Evolutionary conservation across 139 green algal genomes (phyloP), one percentile per base, ranked within the genome.

Genomic region (Chlorella sp.): DNA sequence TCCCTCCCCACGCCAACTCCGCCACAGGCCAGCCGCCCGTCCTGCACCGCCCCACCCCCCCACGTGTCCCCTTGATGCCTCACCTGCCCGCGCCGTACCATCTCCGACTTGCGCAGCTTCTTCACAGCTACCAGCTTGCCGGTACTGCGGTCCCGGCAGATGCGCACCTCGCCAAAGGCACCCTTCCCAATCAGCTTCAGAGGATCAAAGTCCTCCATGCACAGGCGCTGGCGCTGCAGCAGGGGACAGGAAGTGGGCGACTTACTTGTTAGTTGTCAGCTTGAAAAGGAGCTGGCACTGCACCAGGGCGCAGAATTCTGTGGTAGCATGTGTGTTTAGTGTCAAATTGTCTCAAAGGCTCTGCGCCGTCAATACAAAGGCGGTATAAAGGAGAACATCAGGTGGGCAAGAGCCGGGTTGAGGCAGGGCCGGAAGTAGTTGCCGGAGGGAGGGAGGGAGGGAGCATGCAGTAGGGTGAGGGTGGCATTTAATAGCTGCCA

Each of bases 71-170:
- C 15, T 26, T 16, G 19, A n/a, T 24, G 42, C 89, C n/a, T 64
- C 73, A 97, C 95, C 95, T 99, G 98, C 0, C 97, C 97, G 11
- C 98, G 86, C 66, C 97, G 91, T 24, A 99, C 86, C 97, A 99
- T 99, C 91, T 99, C 98, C 37, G 92, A 85, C 87, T 99, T 99
- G 60, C 95, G 96, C 32, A 99, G 94, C 92, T 99, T 99, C 92
- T 99, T 99, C 95, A 99, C 98, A 7, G 98, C 98, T 88, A 98
- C 96, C 66, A 99, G 95, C 89, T 98, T 96, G 48, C 95, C 95
- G 3, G 92, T 98, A 14, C 88, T 57, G 57, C 92, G 95, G 89
- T 99, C 97, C 1, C 94, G 90, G 79, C 97, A 97, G 18, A 99
- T 94, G 53, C 98, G 94, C 69, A 99, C 97, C 95, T 98, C 98